These are phyloP conservation scores for Candida neerlandica DNA, from an alignment of 1,139 yeast species.

Conservation along the genomic window DNA sequence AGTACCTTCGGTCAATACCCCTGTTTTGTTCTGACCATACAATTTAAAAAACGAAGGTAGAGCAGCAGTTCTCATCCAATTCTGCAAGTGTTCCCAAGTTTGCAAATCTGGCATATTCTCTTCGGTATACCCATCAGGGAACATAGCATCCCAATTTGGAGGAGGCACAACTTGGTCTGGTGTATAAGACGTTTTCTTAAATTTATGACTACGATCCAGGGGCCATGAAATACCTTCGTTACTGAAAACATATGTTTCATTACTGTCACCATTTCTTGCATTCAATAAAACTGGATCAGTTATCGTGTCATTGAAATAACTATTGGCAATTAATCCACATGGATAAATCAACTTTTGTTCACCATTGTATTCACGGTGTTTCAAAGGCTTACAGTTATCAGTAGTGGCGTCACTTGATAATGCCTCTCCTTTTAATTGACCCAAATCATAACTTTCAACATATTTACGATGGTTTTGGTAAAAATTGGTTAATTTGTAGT, in stretches of 20 bases:
- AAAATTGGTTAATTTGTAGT: constrained; percentile 72
- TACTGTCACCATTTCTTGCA: constrained; percentile 41
- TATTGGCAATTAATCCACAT: constrained; percentile 94
- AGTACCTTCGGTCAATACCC: constrained; percentile 54
- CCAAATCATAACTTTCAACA: constrained; percentile 68
- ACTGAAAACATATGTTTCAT: constrained; percentile 61
- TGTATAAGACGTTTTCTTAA: constrained; percentile 75
- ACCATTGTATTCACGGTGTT: constrained; percentile 35
- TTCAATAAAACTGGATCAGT: constrained; percentile 49
- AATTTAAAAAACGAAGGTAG: constrained; percentile 69
- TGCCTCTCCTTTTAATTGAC: constrained; percentile 66
- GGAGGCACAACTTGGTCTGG: constrained; percentile 85
- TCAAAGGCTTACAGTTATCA: constrained; percentile 63
- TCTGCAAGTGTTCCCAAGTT: constrained; percentile 52
- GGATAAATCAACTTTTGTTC: constrained; percentile 63
- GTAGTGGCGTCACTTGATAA: constrained; percentile 48
- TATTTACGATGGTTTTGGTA: constrained; percentile 79
- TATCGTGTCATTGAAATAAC: constrained; percentile 86
- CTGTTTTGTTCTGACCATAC: constrained; percentile 58
- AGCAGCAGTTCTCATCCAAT: constrained; percentile 88
- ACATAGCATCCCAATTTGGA: constrained; percentile 85
- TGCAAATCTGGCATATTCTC: constrained; percentile 74
- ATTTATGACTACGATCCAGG: constrained; percentile 69
- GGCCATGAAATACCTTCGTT: constrained; percentile 84
- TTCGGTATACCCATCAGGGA: constrained; percentile 87